Base-by-base conservation (phyloP, 305 asterid genomes). In the Rubia tinctorum region DNA sequence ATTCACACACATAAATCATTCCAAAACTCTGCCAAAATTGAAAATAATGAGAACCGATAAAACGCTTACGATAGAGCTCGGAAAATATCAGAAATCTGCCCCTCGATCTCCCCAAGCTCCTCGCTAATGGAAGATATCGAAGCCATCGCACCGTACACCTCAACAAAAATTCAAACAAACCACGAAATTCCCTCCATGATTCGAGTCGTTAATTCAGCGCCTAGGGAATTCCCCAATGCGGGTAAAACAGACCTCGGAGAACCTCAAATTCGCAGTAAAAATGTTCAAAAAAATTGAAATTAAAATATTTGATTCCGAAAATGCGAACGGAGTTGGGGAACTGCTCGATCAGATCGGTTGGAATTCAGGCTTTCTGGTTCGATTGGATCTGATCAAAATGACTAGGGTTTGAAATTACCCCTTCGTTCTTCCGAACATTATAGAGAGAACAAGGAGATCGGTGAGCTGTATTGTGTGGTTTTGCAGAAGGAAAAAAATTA, bases 31-130 rank as follows among this genome's bases (percentile, higher is more conserved):
- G 30, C 70, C 27, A 17, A 22, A 13, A n/a, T 17, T n/a, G 17
- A 17, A 8, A n/a, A 30, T 34, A 9, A 40, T 40, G 53, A 13
- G 53, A 66, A n/a, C 12, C 8, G 23, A 61, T 1, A n/a, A 25
- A 39, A 72, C 63, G 75, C 96, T 84, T 78, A 93, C 97, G 97
- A 88, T 22, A 93, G 90, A 80, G 93, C 96, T 79, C 97, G 90
- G 71, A 93, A 85, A 72, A 90, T 82, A 80, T 93, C 97, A 11
- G 90, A 84, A 83, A 93, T 88, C 74, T 89, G 95, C 56, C 97
- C 98, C 67, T 93, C 97, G 84, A 93, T 91, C 90, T 93, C 97
- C 69, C 89, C 87, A 64, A 93, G 96, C 85, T 88, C 97, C 56
- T 93, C 97, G 91, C 95, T 91, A 73, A 80, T 69, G 42, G 75